phyloP scores from a whole-genome alignment of 2,329 filamentous ascomycete genomes.

The Penicillium brasilianum region DNA sequence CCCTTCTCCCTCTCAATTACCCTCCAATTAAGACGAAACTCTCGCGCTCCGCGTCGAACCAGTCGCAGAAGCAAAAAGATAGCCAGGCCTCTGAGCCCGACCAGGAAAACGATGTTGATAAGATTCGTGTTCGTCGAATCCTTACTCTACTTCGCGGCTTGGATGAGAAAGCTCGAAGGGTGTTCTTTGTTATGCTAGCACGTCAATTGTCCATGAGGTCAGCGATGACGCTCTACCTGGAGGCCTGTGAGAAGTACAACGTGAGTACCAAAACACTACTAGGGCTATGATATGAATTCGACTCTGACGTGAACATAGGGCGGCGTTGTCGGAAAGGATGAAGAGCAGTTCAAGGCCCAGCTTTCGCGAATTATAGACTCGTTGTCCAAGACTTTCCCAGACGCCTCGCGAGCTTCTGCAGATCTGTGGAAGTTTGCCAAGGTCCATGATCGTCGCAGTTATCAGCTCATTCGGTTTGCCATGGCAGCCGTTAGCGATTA shows the following conservation, averaged over 20 bases:
- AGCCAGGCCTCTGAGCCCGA: slow-evolving; percentile 45
- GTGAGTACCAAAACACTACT: slow-evolving; percentile 34
- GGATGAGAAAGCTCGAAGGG: slow-evolving; percentile 77
- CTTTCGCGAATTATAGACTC: slow-evolving; percentile 75
- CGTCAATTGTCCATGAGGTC: slow-evolving; percentile 76
- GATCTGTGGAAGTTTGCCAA: slow-evolving; percentile 92
- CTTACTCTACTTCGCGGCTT: slow-evolving; percentile 80
- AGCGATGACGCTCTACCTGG: slow-evolving; percentile 75
- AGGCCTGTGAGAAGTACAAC: slow-evolving; percentile 87
- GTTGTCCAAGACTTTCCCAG: slow-evolving; percentile 76
- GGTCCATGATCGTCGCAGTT: slow-evolving; percentile 84
- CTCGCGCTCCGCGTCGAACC: slow-evolving; percentile 52
- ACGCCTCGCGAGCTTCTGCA: slow-evolving; percentile 70
- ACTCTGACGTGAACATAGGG: slow-evolving; percentile 51
- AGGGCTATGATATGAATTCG: not conserved
- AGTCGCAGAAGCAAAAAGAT: slow-evolving; percentile 61
- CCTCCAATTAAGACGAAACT: slow-evolving; percentile 69
- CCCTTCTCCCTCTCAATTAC: slow-evolving; percentile 85
- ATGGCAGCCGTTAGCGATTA: slow-evolving; percentile 88
- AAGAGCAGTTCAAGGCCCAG: slow-evolving; percentile 68
- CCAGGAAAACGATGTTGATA: slow-evolving; percentile 53
- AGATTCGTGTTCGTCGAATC: slow-evolving; percentile 81
- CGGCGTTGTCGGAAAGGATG: slow-evolving; percentile 73
- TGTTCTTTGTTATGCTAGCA: slow-evolving; percentile 84
- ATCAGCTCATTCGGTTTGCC: slow-evolving; percentile 85